A percentile compares a stretch with the other conserved stretches of the same genome.
These are phyloP conservation scores for Bjerkandera adusta DNA, from an alignment of 1,284 basidiomycete genomes.

Conservation along the genomic window DNA sequence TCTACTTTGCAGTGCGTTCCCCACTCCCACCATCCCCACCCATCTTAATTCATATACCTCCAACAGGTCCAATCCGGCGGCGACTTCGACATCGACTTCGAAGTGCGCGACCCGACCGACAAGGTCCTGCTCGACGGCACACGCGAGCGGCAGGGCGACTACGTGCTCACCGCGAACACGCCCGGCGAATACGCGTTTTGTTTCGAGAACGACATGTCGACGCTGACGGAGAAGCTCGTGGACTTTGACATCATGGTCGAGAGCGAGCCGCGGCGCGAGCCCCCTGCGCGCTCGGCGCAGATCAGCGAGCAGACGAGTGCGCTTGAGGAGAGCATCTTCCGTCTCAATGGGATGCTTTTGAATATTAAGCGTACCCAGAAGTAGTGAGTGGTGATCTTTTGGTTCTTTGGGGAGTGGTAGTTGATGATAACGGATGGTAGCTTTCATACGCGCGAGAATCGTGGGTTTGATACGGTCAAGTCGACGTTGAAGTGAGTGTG, in stretches of 20 bases:
- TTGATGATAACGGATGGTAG: constrained; percentile 34
- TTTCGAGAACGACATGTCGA: constrained; percentile 96
- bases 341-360: constrained; percentile 81
- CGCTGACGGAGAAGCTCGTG: constrained; percentile 85
- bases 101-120: constrained; percentile 87
- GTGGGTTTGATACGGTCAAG: constrained; percentile 78
- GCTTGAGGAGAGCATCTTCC: constrained; percentile 91
- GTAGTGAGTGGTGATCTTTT: constrained; percentile 55
- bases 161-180: constrained; percentile 92
- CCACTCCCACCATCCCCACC: constrained; percentile 20
- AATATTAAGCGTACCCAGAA: constrained; percentile 91
- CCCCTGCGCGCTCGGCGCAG: constrained; percentile 79
- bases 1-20: constrained; percentile 56
- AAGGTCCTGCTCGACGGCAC: constrained; percentile 84
- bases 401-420: constrained; percentile 13
- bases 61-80: constrained; percentile 91
- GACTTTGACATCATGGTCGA: constrained; percentile 99
- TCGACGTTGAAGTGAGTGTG: constrained; percentile 67
- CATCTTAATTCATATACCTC: constrained; percentile 19
- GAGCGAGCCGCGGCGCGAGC: constrained; percentile 85
- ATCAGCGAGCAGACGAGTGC: constrained; percentile 88
- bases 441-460: constrained; percentile 80
- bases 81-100: constrained; percentile 95
- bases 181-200: constrained; percentile 98
- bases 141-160: constrained; percentile 94